phyloP scores from a whole-genome alignment of 129 eudicot species.

The Chrysanthemum makinoi region DNA sequence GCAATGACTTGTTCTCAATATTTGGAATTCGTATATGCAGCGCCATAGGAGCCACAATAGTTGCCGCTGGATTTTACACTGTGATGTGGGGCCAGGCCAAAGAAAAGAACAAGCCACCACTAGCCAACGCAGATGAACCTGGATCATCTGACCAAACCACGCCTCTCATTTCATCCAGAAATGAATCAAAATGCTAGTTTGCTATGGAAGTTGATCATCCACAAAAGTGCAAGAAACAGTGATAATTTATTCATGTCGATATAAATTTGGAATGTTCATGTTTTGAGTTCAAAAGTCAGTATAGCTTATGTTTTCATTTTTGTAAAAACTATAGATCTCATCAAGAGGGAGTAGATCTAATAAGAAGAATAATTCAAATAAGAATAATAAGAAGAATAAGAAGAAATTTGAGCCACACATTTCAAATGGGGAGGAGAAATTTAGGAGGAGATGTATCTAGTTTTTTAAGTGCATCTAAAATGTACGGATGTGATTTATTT shows the following conservation, averaged over 20 bases:
- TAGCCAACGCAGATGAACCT: constrained; percentile 17
- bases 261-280: neutral
- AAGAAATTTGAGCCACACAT: too few species aligned
- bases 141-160: constrained; percentile 1
- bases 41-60: constrained; percentile 22
- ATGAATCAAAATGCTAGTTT: constrained; percentile 17
- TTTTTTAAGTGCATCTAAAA: too few species aligned
- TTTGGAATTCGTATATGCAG: constrained; percentile 18
- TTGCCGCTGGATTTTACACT: constrained; percentile 17
- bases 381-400: too few species aligned
- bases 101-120: constrained; percentile 14
- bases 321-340: too few species aligned
- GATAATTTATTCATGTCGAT: neutral
- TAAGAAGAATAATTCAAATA: too few species aligned
- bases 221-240: neutral
- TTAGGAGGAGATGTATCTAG: too few species aligned
- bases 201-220: neutral
- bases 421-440: too few species aligned
- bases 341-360: too few species aligned
- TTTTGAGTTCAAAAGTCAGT: neutral
- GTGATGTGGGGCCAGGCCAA: constrained; percentile 30
- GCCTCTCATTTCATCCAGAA: constrained; percentile 16
- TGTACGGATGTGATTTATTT: too few species aligned
- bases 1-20: constrained; percentile 4
- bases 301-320: neutral